A percentile compares a stretch with the other conserved stretches of the same genome.
These are phyloP conservation scores for Rhizophagus prolifer DNA, from an alignment of 192 early-diverging fungal genomes.

Conservation along the genomic window DNA sequence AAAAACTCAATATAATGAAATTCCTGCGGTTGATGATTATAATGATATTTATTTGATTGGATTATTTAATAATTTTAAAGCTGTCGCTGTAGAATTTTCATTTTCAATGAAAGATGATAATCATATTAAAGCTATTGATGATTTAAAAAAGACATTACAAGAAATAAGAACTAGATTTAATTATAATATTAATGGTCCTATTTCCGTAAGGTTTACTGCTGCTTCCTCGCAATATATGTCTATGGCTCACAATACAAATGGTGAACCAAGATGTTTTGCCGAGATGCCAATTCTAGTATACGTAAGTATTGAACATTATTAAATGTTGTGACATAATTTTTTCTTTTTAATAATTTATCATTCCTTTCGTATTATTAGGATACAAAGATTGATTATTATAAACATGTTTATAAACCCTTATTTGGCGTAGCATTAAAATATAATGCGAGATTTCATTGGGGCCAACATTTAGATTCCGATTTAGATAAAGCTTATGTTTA, in stretches of 20 bases:
- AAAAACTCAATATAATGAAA: constrained; percentile 10
- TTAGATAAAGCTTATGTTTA: not conserved
- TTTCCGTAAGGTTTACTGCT: not conserved
- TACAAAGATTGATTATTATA: not conserved
- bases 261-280: not conserved
- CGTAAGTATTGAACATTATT: not conserved
- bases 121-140: not conserved
- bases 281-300: constrained; percentile 8
- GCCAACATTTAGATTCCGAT: constrained; percentile 1
- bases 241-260: not conserved
- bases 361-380: not conserved
- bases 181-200: constrained; percentile 5
- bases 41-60: not conserved
- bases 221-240: constrained; percentile 12
- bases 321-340: not conserved
- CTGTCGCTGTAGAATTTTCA: constrained; percentile 2
- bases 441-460: constrained; percentile 9
- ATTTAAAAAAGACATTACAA: not conserved
- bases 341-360: not conserved
- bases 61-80: constrained; percentile 6
- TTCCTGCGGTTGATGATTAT: constrained; percentile 11
- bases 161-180: not conserved
- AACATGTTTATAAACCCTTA: not conserved
- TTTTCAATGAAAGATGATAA: constrained; percentile 21
- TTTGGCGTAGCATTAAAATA: not conserved